Evolutionary conservation across 352 stramenopile species (phyloP).

Genomic region (Globisporangium emineosum): DNA sequence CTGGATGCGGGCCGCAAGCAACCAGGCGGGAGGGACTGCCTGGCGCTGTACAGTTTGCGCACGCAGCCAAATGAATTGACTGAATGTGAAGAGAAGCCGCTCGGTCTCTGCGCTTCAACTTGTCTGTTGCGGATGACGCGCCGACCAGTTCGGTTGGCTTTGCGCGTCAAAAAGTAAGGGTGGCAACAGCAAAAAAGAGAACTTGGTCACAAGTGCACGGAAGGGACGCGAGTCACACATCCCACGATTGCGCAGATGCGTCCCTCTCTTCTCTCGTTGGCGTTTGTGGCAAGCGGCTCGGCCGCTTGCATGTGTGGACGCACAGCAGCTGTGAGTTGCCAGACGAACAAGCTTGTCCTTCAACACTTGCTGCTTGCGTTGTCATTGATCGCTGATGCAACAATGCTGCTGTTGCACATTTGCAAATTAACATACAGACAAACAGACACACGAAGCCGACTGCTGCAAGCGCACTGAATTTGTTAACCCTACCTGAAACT

Average conservation of each 20-base stretch:
- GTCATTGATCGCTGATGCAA: too few species aligned
- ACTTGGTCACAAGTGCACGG: background rate
- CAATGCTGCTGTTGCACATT: too few species aligned
- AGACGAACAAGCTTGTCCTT: background rate
- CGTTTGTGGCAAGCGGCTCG: background rate
- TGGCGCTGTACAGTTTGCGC: background rate
- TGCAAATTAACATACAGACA: too few species aligned
- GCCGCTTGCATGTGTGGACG: background rate
- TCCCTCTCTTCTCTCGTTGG: background rate
- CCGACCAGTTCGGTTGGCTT: background rate
- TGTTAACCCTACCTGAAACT: background rate
- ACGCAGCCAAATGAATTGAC: background rate
- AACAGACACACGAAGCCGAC: too few species aligned
- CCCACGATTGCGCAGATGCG: background rate
- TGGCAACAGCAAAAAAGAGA: background rate
- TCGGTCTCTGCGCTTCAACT: background rate
- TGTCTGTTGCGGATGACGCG: background rate
- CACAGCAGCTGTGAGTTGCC: background rate
- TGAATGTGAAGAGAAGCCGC: too few species aligned
- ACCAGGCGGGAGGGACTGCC: background rate
- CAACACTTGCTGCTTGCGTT: background rate
- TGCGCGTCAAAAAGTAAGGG: background rate
- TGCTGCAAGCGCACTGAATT: background rate
- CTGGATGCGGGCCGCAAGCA: background rate
- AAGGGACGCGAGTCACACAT: conserved; percentile 3